Base-by-base conservation (phyloP, 2,329 filamentous ascomycete species). In the Botryotinia calthae region DNA sequence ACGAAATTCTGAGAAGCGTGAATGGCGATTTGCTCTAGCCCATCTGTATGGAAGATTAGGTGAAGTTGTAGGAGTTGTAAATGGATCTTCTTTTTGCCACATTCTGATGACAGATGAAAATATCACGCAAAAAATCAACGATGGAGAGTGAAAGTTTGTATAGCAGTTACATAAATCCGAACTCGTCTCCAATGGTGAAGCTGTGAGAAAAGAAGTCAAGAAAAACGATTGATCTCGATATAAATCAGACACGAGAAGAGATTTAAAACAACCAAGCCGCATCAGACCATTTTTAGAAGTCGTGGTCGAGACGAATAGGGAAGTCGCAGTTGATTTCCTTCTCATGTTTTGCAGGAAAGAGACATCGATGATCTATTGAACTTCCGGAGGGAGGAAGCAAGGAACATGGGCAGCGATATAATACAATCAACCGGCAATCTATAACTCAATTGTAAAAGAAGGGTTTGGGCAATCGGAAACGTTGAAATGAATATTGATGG, bases 11-110 rank as follows among this genome's bases (percentile, higher is more conserved):
- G 75, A 74, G 34, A 76, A 75, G 20, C 77, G 71, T 20, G 71
- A 69, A n/a, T 73, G 68, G 40, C 77, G 73, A 4, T 58, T 37
- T 16, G 74, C 73, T 67, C 76, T 71, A n/a, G 74, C 72, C 77
- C 76, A 78, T 64, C 73, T 74, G 68, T 74, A 76, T 40, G 58
- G 64, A 7, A 70, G 62, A 22, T 65, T 73, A 44, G 65, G 71
- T 56, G 62, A 72, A 54, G 56, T 56, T 31, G 31, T 28, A 12
- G 75, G 75, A 37, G 77, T 76, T 5, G 72, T 76, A 71, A 78
- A 79, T 25, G 78, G 77, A 68, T 78, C 76, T 28, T 77, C 73
- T 46, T 76, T 74, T 37, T 76, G 68, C 73, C 74, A 74, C 78
- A 79, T 79, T 48, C 28, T 28, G 51, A 40, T 25, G 40, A 40